Evolutionary conservation across 2,329 filamentous ascomycete genomes (phyloP), one percentile per base, ranked within the genome.

Genomic region (Phaeosphaeriaceae sp.): DNA sequence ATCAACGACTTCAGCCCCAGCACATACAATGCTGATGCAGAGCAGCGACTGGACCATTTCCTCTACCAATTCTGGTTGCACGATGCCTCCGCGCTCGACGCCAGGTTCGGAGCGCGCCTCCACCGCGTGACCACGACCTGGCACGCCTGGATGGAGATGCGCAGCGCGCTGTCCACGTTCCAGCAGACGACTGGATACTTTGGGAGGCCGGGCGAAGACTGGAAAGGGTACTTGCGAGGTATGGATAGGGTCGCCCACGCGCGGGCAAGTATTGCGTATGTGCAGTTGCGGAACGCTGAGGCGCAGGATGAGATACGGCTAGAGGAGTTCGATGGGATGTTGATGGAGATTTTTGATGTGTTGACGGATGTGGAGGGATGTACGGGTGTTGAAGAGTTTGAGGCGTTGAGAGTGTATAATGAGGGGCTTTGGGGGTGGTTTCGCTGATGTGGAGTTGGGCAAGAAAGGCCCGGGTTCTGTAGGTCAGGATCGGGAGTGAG

Each of bases 111-210:
- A 13, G 47, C 52, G 5, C 24, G 51, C 1, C 57, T 61, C 1
- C 19, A n/a, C n/a, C n/a, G n/a, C n/a, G n/a, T n/a, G n/a, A n/a
- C n/a, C n/a, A n/a, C n/a, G n/a, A 45, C 48, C 1, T 48, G 56
- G 17, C 40, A 51, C 15, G 45, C 24, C 17, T 63, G 62, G 60
- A 65, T 58, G 57, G 44, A 13, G 2, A 65, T 65, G 62, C 60
- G 62, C 1, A 13, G 54, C 22, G 49, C 53, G 1, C 27, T 65
- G 4, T 25, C 33, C 5, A 36, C 45, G 0, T 65, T 63, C 21
- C 60, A 49, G 40, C 54, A 24, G 9, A 25, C 10, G 2, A 63
- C 51, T 0, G 53, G 56, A 4, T 63, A 61, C 21, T 53, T 52
- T 42, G 57, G 53, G 1, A 33, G 15, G 9, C 57, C 62, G 42